Evolutionary conservation across 352 stramenopile species (phyloP).

Genomic region (Phytophthora pisi): DNA sequence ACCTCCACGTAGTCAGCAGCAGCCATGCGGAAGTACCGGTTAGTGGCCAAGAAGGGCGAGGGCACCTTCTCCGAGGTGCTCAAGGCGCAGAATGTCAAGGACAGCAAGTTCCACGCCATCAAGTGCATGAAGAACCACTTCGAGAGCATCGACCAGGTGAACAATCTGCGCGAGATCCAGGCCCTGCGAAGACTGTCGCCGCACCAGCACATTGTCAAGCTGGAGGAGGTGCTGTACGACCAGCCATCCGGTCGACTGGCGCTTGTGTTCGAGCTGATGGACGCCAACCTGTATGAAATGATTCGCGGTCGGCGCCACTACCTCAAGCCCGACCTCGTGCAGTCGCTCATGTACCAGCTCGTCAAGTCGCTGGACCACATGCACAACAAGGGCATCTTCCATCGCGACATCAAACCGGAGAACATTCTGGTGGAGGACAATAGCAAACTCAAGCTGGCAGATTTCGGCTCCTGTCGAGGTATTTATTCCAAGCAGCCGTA

Average conservation of each 20-base stretch:
- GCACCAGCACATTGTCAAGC: conserved; percentile 95
- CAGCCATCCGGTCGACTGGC: conserved; percentile 91
- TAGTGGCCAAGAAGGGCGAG: conserved; percentile 96
- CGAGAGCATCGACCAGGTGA: conserved; percentile 96
- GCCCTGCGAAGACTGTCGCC: conserved; percentile 92
- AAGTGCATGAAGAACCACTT: conserved; percentile 99
- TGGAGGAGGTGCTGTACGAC: conserved; percentile 96
- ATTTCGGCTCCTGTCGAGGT: conserved; percentile 95
- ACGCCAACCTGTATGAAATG: conserved; percentile 97
- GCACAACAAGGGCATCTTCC: conserved; percentile 97
- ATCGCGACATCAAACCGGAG: conserved; percentile 96
- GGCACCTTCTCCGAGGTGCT: conserved; percentile 96
- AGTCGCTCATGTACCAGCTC: conserved; percentile 93
- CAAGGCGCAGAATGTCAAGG: conserved; percentile 93
- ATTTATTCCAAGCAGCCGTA: conserved; percentile 97
- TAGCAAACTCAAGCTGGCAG: conserved; percentile 91
- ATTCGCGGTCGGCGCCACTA: conserved; percentile 91
- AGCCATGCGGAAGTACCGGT: conserved; percentile 91
- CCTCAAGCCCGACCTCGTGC: conserved; percentile 83
- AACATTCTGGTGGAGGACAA: conserved; percentile 94
- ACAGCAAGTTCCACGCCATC: conserved; percentile 96
- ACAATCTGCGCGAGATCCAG: conserved; percentile 96
- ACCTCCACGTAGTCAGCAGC: not conserved
- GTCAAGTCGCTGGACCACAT: conserved; percentile 96
- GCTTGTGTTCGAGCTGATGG: conserved; percentile 97